A percentile compares a stretch with the other conserved stretches of the same genome.
Evolutionary conservation across 495 filamentous ascomycete genomes (phyloP).

Genomic region (Jackrogersella multiformis): DNA sequence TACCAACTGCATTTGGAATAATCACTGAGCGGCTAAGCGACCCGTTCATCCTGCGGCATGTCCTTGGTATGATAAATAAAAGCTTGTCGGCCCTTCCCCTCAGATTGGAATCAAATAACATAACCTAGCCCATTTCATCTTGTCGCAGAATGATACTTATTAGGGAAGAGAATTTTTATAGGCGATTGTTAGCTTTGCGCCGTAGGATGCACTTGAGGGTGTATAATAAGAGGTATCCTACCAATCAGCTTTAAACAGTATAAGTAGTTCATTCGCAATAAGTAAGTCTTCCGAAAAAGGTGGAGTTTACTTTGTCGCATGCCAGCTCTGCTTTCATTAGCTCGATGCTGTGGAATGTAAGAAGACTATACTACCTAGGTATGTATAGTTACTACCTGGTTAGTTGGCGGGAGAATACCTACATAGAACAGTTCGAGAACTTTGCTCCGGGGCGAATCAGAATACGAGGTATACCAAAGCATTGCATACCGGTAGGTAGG

Average conservation of each 20-base stretch:
- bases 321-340: neutral
- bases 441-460: neutral
- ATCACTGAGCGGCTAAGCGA: neutral
- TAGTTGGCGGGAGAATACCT: neutral
- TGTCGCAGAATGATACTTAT: neutral
- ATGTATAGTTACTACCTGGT: too few species aligned
- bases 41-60: neutral
- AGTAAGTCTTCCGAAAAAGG: neutral
- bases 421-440: neutral
- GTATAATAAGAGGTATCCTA: neutral
- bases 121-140: neutral
- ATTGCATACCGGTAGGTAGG: too few species aligned
- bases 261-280: neutral
- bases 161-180: neutral
- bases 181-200: neutral
- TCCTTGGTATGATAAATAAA: neutral
- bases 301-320: neutral
- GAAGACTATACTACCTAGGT: too few species aligned
- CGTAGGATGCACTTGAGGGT: neutral
- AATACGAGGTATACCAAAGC: neutral
- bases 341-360: slow-evolving; percentile 12
- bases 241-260: neutral
- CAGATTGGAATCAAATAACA: neutral
- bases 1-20: slow-evolving; percentile 26
- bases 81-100: neutral